Conservation (phyloP, 768 basidiomycete species). For the Leucogyrophana mollusca region DNA sequence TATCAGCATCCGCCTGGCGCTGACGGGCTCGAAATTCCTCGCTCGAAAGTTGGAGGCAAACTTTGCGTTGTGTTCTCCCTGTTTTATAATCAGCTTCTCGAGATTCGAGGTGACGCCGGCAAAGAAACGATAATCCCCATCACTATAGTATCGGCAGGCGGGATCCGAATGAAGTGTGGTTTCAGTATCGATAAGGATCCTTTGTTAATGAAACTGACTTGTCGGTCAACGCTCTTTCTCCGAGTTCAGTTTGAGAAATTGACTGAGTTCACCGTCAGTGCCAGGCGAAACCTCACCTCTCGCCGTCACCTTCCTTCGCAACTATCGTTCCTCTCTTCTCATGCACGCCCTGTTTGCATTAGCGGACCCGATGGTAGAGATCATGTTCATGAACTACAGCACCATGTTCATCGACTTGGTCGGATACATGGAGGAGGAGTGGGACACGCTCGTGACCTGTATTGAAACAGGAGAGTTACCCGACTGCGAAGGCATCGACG, state of each 20-base stretch:
- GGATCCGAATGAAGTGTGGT: neutral
- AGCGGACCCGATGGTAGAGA: constrained; percentile 12
- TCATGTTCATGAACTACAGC: neutral
- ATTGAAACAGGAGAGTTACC: constrained; percentile 8
- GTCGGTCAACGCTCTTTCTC: no score
- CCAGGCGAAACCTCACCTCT: constrained; percentile 12
- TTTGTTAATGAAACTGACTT: neutral
- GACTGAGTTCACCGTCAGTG: constrained; percentile 2
- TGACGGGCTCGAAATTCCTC: no score
- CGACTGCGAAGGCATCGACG: constrained; percentile 1
- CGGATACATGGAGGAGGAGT: constrained; percentile 10
- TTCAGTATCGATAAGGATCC: neutral
- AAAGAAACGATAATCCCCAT: no score
- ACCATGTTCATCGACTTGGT: constrained; percentile 1
- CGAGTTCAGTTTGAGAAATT: no score
- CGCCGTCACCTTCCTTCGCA: constrained; percentile 12
- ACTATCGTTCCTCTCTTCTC: constrained; percentile 14
- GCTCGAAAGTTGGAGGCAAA: no score
- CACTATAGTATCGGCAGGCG: neutral
- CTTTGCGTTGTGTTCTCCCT: no score
- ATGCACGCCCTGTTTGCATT: constrained; percentile 15
- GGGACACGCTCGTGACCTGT: constrained; percentile 6
- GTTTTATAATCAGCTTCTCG: no score
- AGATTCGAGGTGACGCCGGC: no score
- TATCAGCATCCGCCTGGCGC: constrained; percentile 1